phyloP scores from a whole-genome alignment of 1,284 basidiomycete genomes.

The Ustilago vetiveriae region DNA sequence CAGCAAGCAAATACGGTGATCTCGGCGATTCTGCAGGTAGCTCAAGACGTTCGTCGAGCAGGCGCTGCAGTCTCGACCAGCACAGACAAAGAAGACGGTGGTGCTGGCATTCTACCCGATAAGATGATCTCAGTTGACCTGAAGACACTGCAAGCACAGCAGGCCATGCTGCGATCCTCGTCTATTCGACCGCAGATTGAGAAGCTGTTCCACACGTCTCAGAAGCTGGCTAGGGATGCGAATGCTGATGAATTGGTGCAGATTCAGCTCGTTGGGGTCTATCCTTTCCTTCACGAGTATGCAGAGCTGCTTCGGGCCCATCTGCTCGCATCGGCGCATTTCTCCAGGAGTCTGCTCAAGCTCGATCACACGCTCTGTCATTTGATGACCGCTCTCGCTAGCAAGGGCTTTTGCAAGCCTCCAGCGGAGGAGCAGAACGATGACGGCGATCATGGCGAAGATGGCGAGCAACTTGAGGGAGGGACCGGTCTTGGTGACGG shows the following conservation, averaged over 20 bases:
- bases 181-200: slow-evolving; percentile 36
- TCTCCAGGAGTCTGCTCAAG: slow-evolving; percentile 85
- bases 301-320: slow-evolving; percentile 69
- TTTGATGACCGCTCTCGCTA: slow-evolving; percentile 78
- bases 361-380: slow-evolving; percentile 81
- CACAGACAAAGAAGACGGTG: not conserved
- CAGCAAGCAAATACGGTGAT: slow-evolving; percentile 42
- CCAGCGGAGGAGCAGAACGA: slow-evolving; percentile 53
- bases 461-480: slow-evolving; percentile 59
- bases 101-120: slow-evolving; percentile 31
- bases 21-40: slow-evolving; percentile 60
- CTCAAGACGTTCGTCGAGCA: slow-evolving; percentile 54
- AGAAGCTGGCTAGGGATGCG: slow-evolving; percentile 9
- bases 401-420: slow-evolving; percentile 81
- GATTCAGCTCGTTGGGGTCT: slow-evolving; percentile 36
- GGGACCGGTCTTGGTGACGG: slow-evolving; percentile 66
- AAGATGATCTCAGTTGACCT: slow-evolving; percentile 38
- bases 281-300: slow-evolving; percentile 60
- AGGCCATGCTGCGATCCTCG: slow-evolving; percentile 33
- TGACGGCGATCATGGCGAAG: slow-evolving; percentile 43
- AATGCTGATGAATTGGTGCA: slow-evolving; percentile 21
- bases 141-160: slow-evolving; percentile 20
- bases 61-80: slow-evolving; percentile 1
- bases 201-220: slow-evolving; percentile 20
- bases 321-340: slow-evolving; percentile 69